Evolutionary conservation across 2,329 filamentous ascomycete species (phyloP).

Genomic region (Gremmenia infestans): DNA sequence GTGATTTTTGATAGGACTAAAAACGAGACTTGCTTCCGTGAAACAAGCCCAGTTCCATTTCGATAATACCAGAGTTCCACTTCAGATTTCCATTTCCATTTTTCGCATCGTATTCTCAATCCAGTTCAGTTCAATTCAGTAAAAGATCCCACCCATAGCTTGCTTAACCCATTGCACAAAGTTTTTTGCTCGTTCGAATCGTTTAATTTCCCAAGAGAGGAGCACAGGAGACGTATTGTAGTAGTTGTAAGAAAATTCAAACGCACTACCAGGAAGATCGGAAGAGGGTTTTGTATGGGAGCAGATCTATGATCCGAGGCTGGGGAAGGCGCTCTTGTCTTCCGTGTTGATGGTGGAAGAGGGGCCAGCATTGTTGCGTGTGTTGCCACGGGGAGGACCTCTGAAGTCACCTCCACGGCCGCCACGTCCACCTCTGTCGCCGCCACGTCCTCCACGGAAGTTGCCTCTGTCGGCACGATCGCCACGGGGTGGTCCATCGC

Average conservation of each 20-base stretch:
- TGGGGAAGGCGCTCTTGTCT: constrained; percentile 49
- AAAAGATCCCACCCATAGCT: neutral
- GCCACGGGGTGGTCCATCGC: constrained; percentile 48
- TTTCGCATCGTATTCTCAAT: neutral
- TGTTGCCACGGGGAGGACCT: constrained; percentile 37
- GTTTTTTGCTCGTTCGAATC: constrained; percentile 5
- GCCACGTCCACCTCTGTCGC: constrained; percentile 39
- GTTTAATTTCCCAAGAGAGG: constrained; percentile 1
- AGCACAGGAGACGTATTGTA: constrained; percentile 11
- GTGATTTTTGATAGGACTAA: neutral
- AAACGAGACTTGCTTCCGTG: neutral
- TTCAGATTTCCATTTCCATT: neutral
- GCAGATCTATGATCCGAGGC: constrained; percentile 38
- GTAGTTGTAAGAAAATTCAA: constrained; percentile 1
- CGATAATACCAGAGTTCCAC: neutral
- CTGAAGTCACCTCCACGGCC: constrained; percentile 36
- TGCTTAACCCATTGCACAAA: constrained; percentile 1
- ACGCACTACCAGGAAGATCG: constrained; percentile 15
- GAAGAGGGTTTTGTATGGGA: constrained; percentile 13
- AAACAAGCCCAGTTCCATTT: neutral
- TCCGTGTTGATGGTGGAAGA: constrained; percentile 41
- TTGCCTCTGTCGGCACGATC: constrained; percentile 41
- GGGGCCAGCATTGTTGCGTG: constrained; percentile 30
- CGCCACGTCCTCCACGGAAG: constrained; percentile 37
- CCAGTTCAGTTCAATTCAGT: neutral